Conservation (phyloP, 495 filamentous ascomycete species). For the Xylaria flabelliformis region DNA sequence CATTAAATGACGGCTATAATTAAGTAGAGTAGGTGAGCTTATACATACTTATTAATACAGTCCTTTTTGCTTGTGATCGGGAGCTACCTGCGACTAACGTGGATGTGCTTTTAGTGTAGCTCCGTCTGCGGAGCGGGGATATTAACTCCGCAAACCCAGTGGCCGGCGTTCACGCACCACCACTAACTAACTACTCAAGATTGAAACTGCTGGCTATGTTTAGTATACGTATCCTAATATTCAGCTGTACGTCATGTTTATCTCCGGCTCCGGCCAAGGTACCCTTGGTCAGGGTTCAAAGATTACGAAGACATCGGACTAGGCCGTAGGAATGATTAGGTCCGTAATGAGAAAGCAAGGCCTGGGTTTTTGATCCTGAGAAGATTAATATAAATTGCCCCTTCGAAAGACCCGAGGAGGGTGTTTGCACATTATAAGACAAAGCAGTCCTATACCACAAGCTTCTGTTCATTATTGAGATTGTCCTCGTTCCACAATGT, state of each 20-base stretch:
- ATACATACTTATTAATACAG: not conserved
- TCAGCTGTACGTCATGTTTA: not conserved
- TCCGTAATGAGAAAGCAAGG: not conserved
- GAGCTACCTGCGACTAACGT: not conserved
- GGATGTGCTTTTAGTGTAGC: slow-evolving; percentile 1
- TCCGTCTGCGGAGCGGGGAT: slow-evolving; percentile 2
- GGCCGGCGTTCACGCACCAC: not conserved
- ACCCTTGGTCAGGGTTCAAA: not conserved
- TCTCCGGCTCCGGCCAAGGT: not conserved
- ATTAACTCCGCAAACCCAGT: slow-evolving; percentile 11
- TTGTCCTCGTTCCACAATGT: not conserved
- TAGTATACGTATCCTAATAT: not conserved
- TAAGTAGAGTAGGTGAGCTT: not conserved
- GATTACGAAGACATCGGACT: not conserved
- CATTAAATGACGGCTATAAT: not conserved
- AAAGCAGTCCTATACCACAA: not conserved
- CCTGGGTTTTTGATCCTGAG: not conserved
- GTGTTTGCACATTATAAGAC: not conserved
- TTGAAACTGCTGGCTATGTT: not conserved
- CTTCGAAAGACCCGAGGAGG: not conserved
- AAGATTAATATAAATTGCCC: not conserved
- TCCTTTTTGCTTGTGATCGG: not conserved
- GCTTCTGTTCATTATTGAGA: slow-evolving; percentile 3
- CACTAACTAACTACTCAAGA: not conserved
- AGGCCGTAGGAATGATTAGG: not conserved